Evolutionary conservation across 805 yeast species (phyloP), one percentile per base, ranked within the genome.

Genomic region (Cyberlindnera veronae): DNA sequence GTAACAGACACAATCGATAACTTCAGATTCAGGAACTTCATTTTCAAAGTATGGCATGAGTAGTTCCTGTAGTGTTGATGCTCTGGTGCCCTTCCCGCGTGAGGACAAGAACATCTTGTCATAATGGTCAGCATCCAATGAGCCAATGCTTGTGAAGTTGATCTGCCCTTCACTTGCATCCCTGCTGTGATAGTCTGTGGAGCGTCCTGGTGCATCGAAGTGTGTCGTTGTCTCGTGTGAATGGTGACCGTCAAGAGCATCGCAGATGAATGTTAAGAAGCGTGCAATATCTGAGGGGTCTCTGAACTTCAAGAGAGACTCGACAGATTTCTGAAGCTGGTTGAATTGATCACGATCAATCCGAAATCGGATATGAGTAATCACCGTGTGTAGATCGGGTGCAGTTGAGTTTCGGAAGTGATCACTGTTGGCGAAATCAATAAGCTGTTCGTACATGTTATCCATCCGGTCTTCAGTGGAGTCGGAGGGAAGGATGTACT

Each of bases 1-100:
- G 47, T 72, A 82, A 6, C 76, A 67, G 3, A 81, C 61, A 47
- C 66, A 68, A 29, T 66, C 61, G 32, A 78, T 38, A 3, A 81
- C 68, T 3, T 67, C 72, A 5, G 51, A 50, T 29, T 72, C 77
- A 5, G 64, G 45, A 3, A 68, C 39, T 23, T 63, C 58, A 8
- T 57, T 55, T 15, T 58, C 54, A 45, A 62, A 62, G 45, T 67
- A 69, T 8, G 66, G 66, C 1, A 49, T 47, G 10, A 63, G 44
- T 14, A 62, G 39, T 9, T 61, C 59, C 16, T 58, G 51, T 19
- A 66, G 48, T 5, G 67, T 54, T 15, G 50, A 49, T 3, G 31
- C 30, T 11, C 50, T 44, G 8, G 29, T 19, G 17, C 32, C 46
- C 19, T 34, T 45, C 2, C 29, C 17, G 14, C 38, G 35, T 1